Evolutionary conservation across 1,284 basidiomycete genomes (phyloP), one percentile per base, ranked within the genome.

Genomic region (Microbotryum lychnidis-dioicae): DNA sequence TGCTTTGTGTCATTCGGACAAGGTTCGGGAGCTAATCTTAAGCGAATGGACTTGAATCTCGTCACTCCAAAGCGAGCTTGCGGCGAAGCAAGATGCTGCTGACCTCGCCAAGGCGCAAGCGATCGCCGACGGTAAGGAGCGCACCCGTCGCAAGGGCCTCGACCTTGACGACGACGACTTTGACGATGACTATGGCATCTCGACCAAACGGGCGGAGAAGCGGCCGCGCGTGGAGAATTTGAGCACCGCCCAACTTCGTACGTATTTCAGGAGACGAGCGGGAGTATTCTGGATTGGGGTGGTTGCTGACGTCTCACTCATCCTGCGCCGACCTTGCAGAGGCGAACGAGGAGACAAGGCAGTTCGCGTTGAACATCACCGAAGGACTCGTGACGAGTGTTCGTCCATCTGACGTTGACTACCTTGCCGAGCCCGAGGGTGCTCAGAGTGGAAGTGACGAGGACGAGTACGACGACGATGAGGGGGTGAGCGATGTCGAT

Each of bases 151-250:
- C 46, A 44, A 50, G 9, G 63, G 51, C 0, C 12, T 50, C 50
- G 62, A 64, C 4, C 52, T 69, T 16, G 45, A 37, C 21, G 67
- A 69, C 58, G 67, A 65, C 52, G 65, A 67, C n/a, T 64, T 63
- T 9, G 60, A 67, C 61, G 67, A 69, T 50, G 67, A 69, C 21
- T 58, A 56, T 16, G 33, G 25, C 25, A n/a, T 51, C 20, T 9
- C 25, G 27, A 16, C 56, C 12, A 45, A 51, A n/a, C 47, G 9
- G 21, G 48, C 50, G 18, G 50, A 62, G 46, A 63, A 67, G 59
- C 27, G 44, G 7, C 21, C 21, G 2, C 47, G 61, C 0, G 44
- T 57, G 23, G 63, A 65, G 23, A 52, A 53, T 27, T 31, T 42
- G n/a, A 65, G 50, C 12, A 46, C 46, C 12, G 56, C 46, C 7